Conservation (phyloP, 139 green algal species). For the Marvania coccoides region DNA sequence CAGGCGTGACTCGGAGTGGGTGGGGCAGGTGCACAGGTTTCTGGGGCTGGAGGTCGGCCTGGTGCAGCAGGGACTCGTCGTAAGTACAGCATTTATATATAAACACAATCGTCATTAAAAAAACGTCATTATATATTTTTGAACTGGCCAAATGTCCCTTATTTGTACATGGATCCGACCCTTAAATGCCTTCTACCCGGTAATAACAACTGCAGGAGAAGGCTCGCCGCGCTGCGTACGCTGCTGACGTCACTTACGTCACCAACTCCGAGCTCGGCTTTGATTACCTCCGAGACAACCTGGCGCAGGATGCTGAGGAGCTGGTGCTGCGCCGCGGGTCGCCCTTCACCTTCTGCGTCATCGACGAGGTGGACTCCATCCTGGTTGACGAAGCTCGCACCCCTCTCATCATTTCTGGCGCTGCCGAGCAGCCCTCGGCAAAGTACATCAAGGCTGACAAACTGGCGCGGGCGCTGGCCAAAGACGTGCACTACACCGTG, state of each 20-base stretch:
- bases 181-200: too few species aligned
- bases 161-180: slow-evolving; percentile 8
- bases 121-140: too few species aligned
- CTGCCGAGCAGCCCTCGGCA: slow-evolving; percentile 74
- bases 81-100: too few species aligned
- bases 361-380: slow-evolving; percentile 98
- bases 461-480: slow-evolving; percentile 73
- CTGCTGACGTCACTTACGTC: slow-evolving; percentile 92
- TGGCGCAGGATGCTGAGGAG: slow-evolving; percentile 67
- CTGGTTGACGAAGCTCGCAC: slow-evolving; percentile 96
- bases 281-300: slow-evolving; percentile 97
- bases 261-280: slow-evolving; percentile 98
- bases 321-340: slow-evolving; percentile 73
- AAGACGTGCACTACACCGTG: slow-evolving; percentile 94
- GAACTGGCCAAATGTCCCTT: too few species aligned
- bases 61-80: slow-evolving; percentile 57
- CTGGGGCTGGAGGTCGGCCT: slow-evolving; percentile 86
- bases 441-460: slow-evolving; percentile 82
- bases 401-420: slow-evolving; percentile 91
- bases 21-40: slow-evolving; percentile 93
- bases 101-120: too few species aligned
- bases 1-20: slow-evolving; percentile 88
- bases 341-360: slow-evolving; percentile 93
- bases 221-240: slow-evolving; percentile 70
- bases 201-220: slow-evolving; percentile 69